A percentile compares a stretch with the other conserved stretches of the same genome.
Evolutionary conservation across 2,329 filamentous ascomycete genomes (phyloP).

Genomic region (Trichophyton mentagrophytes): DNA sequence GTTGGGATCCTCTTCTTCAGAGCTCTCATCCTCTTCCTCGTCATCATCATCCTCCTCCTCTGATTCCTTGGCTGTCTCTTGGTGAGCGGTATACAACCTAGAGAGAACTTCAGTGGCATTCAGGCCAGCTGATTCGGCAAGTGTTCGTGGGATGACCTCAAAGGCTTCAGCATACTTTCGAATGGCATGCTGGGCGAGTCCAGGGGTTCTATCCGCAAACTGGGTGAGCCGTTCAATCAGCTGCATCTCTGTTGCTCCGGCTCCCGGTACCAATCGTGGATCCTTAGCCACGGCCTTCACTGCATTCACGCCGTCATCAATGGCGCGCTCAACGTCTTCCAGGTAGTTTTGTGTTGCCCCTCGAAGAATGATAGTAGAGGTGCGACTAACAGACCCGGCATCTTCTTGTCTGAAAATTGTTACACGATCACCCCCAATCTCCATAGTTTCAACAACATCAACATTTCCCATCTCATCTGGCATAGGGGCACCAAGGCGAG

Average conservation of each 20-base stretch:
- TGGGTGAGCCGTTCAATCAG: conserved; percentile 84
- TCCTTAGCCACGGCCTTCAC: conserved; percentile 97
- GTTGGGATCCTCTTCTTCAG: conserved; percentile 58
- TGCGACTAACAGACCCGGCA: conserved; percentile 68
- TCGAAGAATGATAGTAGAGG: conserved; percentile 83
- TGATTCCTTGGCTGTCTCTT: conserved; percentile 37
- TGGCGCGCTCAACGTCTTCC: conserved; percentile 90
- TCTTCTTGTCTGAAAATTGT: conserved; percentile 94
- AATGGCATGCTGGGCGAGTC: conserved; percentile 89
- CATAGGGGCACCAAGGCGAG: conserved; percentile 91
- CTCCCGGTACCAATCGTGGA: conserved; percentile 77
- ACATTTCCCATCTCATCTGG: conserved; percentile 98
- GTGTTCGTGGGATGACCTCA: conserved; percentile 84
- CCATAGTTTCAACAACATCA: conserved; percentile 89
- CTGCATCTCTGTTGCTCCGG: conserved; percentile 88
- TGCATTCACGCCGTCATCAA: conserved; percentile 96
- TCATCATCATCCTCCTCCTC: conserved; percentile 30
- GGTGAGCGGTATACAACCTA: conserved; percentile 82
- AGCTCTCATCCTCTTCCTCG: conserved; percentile 23
- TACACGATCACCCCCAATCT: conserved; percentile 95
- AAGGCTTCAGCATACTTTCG: conserved; percentile 96
- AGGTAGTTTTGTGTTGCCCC: conserved; percentile 97
- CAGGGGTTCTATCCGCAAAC: conserved; percentile 82
- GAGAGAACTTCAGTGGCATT: conserved; percentile 96
- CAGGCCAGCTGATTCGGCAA: conserved; percentile 88